Percentiles rank a stretch among this genome's conserved stretches.
phyloP scores from a whole-genome alignment of 345 rosid species.

The Jatropha curcas region DNA sequence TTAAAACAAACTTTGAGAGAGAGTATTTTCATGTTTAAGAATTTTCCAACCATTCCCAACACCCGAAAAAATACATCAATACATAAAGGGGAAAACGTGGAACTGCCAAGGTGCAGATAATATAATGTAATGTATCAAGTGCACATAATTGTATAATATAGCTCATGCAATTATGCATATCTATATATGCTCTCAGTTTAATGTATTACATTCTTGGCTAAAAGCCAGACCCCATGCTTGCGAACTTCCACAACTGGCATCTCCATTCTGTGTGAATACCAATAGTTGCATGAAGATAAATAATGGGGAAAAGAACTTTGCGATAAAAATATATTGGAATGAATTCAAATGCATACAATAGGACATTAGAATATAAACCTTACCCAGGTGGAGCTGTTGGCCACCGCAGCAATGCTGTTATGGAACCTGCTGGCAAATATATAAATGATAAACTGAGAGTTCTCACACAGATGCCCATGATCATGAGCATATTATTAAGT shows the following conservation, averaged over 20 bases:
- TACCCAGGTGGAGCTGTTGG: conserved; percentile 94
- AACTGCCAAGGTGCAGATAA: conserved; percentile 13
- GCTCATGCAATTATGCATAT: conserved; percentile 22
- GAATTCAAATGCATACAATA: conserved; percentile 1
- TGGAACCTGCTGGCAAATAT: conserved; percentile 45
- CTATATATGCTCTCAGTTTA: conserved; percentile 29
- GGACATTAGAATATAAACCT: conserved; percentile 17
- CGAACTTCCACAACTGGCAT: conserved; percentile 88
- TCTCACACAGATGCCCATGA: neutral
- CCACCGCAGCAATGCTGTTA: conserved; percentile 84
- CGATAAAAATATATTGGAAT: neutral
- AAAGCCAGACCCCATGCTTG: conserved; percentile 81
- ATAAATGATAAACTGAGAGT: conserved; percentile 15
- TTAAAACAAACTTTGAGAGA: conserved; percentile 4
- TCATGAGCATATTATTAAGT: neutral
- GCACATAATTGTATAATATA: conserved; percentile 20
- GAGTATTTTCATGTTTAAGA: neutral
- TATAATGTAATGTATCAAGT: conserved; percentile 7
- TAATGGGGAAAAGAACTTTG: neutral
- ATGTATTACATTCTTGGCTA: conserved; percentile 76
- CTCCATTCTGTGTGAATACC: conserved; percentile 65
- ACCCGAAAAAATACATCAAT: neutral
- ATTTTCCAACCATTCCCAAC: neutral
- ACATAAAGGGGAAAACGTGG: neutral
- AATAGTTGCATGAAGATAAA: conserved; percentile 21